Evolutionary conservation across 306 rosid species (phyloP), one percentile per base, ranked within the genome.

Genomic region (Oxytropis ochrocephala): DNA sequence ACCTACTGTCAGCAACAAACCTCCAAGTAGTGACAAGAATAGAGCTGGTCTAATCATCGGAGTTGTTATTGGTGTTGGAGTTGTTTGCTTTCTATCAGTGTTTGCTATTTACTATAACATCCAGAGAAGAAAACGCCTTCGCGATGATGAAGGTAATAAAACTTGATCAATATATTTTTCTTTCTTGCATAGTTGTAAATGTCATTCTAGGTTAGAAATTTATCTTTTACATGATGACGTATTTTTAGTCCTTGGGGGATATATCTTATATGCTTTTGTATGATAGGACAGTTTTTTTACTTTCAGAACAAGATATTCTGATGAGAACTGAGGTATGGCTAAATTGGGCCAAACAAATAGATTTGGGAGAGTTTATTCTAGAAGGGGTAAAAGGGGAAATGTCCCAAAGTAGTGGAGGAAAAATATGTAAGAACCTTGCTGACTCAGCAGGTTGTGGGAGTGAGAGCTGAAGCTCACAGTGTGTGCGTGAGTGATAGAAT

Each of bases 1-100:
- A 13, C 96, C 95, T 47, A 50, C 72, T 19, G 90, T 86, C 49
- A 65, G 85, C 69, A 91, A 91, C 51, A 3, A 16, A 19, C 77
- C 89, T 76, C 87, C 86, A 50, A 75, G 74, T 43, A 84, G 44
- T 49, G 65, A 81, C 56, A 81, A 67, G 69, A 84, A 64, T 59
- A 84, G 30, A 60, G 77, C 87, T 0, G 87, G 85, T 67, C 78
- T 87, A 21, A 81, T 87, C 11, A 82, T 70, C 18, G 96, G 98
- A 59, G 24, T 92, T 10, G 79, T 74, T 59, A 77, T 81, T 78
- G 97, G 97, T 77, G 75, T 62, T 63, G 88, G 86, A 66, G 81
- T 77, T 64, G 42, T 85, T 19, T 10, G 69, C 79, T 35, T 80
- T 66, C 74, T 89, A 49, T 47, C 64, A 50, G 29, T 83, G 46